Base-by-base conservation (phyloP, 257 asterid species). In the Vinca minor region DNA sequence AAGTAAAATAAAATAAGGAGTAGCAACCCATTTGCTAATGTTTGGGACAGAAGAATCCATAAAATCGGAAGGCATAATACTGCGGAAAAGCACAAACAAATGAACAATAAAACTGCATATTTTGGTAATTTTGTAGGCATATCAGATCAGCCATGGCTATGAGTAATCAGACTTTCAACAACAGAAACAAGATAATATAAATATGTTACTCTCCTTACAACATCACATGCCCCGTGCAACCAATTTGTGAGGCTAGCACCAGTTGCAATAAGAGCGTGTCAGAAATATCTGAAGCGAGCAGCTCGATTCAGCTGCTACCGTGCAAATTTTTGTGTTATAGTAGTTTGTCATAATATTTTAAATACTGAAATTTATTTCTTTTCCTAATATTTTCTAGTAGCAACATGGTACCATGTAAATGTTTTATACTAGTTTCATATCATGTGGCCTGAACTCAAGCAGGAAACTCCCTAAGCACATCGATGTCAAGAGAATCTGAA, bases 1-100 rank as follows among this genome's bases (percentile, higher is more conserved):
- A n/a, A 53, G 3, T 31, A 59, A 21, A 71, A 57, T 75, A 50
- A 36, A 71, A 45, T 54, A 45, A 58, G 32, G 57, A 45, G 57
- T 47, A 39, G 41, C 31, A 53, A 42, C 7, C 41, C 18, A 26
- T n/a, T 23, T 35, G 20, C n/a, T 56, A 56, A 56, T 17, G 3
- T 29, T 31, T 56, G 36, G 21, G 36, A 3, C 25, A 3, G 23
- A 15, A 55, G 32, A 25, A 31, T 29, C 29, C 7, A n/a, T 3
- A 18, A 55, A 31, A 55, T 28, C 8, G 59, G 52, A 52, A 49
- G 31, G 41, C 11, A 15, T 25, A 49, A 34, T 18, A 36, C 49
- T 14, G 23, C 4, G 69, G 21, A 36, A 65, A 17, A 38, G 15
- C n/a, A 9, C 62, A 20, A 52, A 36, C 41, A 42, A 28, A 26